phyloP scores from a whole-genome alignment of 108 stramenopile genomes.

The Skeletonema marinoi region DNA sequence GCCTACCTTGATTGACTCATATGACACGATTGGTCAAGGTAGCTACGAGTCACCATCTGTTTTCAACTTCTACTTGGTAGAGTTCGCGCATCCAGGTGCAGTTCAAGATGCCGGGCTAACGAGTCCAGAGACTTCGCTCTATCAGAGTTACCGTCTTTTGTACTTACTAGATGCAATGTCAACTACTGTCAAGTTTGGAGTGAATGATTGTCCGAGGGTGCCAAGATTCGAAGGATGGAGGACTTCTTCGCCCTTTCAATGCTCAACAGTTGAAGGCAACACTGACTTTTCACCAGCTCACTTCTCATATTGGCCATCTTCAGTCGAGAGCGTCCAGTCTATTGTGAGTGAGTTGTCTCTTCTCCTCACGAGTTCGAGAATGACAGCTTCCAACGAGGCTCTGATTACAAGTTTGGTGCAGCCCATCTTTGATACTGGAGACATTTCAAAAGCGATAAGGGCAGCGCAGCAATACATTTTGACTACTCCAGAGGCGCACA shows the following conservation, averaged over 20 bases:
- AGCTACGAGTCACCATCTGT: slow-evolving; percentile 52
- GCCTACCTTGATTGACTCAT: slow-evolving; percentile 4
- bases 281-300: slow-evolving; percentile 13
- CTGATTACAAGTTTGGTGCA: slow-evolving; percentile 26
- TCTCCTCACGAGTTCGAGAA: slow-evolving; percentile 55
- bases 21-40: slow-evolving; percentile 45
- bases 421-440: slow-evolving; percentile 10
- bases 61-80: slow-evolving; percentile 68
- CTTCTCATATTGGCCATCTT: slow-evolving; percentile 23
- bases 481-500: slow-evolving; percentile 51
- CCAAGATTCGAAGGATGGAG: slow-evolving; percentile 20
- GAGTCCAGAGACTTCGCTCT: slow-evolving; percentile 41
- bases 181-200: slow-evolving; percentile 34
- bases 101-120: slow-evolving; percentile 20
- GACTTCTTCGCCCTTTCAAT: not conserved
- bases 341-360: slow-evolving; percentile 55
- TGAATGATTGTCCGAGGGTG: slow-evolving; percentile 17
- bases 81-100: slow-evolving; percentile 42
- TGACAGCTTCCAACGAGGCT: slow-evolving; percentile 11
- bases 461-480: slow-evolving; percentile 50
- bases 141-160: slow-evolving; percentile 17
- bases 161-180: slow-evolving; percentile 26
- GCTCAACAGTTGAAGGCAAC: slow-evolving; percentile 19
- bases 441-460: slow-evolving; percentile 26
- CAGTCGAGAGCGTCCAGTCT: slow-evolving; percentile 9